Evolutionary conservation across 2,329 filamentous ascomycete species (phyloP), one percentile per base, ranked within the genome.

Genomic region (Aspergillus caelatus): DNA sequence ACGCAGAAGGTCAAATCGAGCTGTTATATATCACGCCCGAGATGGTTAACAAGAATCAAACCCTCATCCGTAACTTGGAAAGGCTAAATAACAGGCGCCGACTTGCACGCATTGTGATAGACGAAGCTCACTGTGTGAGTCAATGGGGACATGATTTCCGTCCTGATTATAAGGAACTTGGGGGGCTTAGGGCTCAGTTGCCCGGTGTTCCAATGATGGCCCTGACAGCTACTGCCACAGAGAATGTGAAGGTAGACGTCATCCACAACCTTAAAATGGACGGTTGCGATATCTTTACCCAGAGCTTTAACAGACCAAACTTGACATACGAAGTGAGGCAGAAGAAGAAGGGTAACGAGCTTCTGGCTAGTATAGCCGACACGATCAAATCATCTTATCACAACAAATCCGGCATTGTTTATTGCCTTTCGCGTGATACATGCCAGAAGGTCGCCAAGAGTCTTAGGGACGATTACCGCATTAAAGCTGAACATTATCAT

Each of bases 141-240:
- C 94, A 99, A 82, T 99, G 95, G 95, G 95, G 95, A 0, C 95
- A 99, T 71, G 95, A 99, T 77, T 99, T 99, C 75, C 88, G 96
- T 53, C 94, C 94, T 0, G 94, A 98, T 75, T 99, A 99, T 81
- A 97, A 97, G 77, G 86, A 87, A 34, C 83, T 99, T 4, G 93
- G 94, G 32, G 85, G 88, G 63, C 82, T 97, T 50, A 87, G 94
- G 56, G 77, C 81, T 46, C 87, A 86, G 58, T 94, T 94, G 70
- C 88, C 89, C 0, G 86, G 87, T 2, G 91, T 98, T 3, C 95
- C 95, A 1, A 85, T 98, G 46, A 97, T 99, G 87, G 95, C 95
- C 4, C 82, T 99, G 70, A 99, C 95, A 30, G 95, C 95, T 8
- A 99, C 95, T 2, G 95, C 95, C 11, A 99, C 96, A 0, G 86